phyloP scores from a whole-genome alignment of 2,329 filamentous ascomycete genomes.

The Aschersonia sp. region DNA sequence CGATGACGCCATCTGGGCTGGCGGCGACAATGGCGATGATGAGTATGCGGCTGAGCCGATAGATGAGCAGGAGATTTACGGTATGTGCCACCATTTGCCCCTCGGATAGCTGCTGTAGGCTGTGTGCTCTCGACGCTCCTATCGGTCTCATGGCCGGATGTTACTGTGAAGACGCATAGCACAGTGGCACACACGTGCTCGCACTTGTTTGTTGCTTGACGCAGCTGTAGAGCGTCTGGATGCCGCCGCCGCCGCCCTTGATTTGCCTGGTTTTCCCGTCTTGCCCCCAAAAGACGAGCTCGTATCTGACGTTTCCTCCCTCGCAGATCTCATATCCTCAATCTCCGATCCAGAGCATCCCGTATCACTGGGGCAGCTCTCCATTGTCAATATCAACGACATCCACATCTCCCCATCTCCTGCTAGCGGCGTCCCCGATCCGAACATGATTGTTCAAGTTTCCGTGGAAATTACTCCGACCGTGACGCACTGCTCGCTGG shows the following conservation, averaged over 20 bases:
- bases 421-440: conserved; percentile 22
- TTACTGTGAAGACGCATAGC: no score
- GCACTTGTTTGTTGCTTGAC: no score
- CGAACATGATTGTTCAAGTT: conserved; percentile 53
- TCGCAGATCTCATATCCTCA: conserved; percentile 73
- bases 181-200: no score
- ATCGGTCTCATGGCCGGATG: not conserved
- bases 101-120: not conserved
- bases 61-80: conserved; percentile 94
- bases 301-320: not conserved
- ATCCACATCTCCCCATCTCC: conserved; percentile 54
- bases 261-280: no score
- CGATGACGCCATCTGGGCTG: conserved; percentile 20
- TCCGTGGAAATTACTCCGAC: conserved; percentile 88
- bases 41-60: conserved; percentile 59
- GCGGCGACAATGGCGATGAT: conserved; percentile 32
- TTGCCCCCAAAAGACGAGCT: no score
- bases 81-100: conserved; percentile 28
- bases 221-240: no score
- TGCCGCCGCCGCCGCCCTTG: no score
- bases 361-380: conserved; percentile 79
- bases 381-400: conserved; percentile 91
- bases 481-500: conserved; percentile 90
- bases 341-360: conserved; percentile 97
- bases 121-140: not conserved